These are phyloP conservation scores for Pinus taeda DNA, from an alignment of 75 land plant species.

Conservation along the genomic window DNA sequence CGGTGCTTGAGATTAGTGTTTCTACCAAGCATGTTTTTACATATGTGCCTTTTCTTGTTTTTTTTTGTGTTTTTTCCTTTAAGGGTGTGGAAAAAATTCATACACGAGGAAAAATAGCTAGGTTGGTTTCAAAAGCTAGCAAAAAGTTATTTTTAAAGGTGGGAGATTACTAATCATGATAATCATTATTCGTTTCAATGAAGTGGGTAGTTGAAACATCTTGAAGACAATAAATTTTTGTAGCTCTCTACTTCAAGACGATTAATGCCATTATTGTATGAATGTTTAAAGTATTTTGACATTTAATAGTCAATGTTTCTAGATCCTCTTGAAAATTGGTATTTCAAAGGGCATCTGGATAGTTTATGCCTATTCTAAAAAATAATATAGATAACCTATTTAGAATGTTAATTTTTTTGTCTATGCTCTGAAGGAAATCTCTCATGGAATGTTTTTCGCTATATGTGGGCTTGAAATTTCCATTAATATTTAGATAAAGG, in stretches of 20 bases:
- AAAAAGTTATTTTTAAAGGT: background rate
- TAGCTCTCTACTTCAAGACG: no score
- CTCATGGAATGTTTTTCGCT: no score
- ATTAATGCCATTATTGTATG: background rate
- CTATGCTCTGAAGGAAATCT: no score
- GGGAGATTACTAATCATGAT: background rate
- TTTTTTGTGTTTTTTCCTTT: background rate
- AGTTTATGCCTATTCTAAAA: background rate
- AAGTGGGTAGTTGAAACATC: background rate
- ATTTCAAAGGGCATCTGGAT: background rate
- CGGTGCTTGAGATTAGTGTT: background rate
- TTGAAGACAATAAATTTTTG: background rate
- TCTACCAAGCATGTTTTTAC: background rate
- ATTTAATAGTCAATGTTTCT: background rate
- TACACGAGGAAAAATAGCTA: no score
- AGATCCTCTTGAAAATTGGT: background rate
- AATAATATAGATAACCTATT: background rate
- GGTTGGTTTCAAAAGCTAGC: background rate
- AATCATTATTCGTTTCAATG: background rate
- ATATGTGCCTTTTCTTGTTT: no score
- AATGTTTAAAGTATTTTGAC: background rate
- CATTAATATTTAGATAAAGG: no score
- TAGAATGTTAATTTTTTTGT: background rate
- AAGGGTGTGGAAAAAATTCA: background rate
- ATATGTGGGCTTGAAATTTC: no score